Conservation (phyloP, 1,284 basidiomycete species). For the Hemileia vastatrix region DNA sequence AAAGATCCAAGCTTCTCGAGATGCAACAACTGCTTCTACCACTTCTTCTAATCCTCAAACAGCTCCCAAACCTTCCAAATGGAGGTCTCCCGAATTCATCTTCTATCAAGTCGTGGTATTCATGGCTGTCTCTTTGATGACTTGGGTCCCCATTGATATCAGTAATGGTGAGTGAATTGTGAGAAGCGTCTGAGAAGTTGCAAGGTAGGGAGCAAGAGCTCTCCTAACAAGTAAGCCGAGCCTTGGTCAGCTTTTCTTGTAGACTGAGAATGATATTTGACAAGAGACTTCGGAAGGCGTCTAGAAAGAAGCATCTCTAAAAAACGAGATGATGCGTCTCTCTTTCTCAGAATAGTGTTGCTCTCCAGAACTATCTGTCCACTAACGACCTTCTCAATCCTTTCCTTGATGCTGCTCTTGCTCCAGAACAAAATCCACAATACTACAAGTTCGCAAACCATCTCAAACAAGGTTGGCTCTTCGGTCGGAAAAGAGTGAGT, state of each 20-base stretch:
- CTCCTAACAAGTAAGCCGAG: not conserved
- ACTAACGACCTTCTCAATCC: too few relatives aligned
- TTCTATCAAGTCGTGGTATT: constrained; percentile 61
- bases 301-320: not conserved
- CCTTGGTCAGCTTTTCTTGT: constrained; percentile 8
- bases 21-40: too few relatives aligned
- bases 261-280: constrained; percentile 2
- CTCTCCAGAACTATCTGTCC: too few relatives aligned
- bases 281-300: not conserved
- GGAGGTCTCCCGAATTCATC: constrained; percentile 73
- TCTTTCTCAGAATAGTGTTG: not conserved
- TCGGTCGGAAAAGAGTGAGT: constrained; percentile 47
- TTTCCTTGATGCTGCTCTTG: constrained; percentile 10
- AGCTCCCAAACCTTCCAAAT: constrained; percentile 49
- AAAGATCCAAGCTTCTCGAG: too few relatives aligned
- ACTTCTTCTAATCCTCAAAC: too few relatives aligned
- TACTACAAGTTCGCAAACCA: constrained; percentile 55
- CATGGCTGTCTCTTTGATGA: constrained; percentile 64
- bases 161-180: constrained; percentile 67
- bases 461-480: constrained; percentile 54
- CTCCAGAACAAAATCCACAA: constrained; percentile 61
- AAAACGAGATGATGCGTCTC: not conserved
- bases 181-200: too few relatives aligned
- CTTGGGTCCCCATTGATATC: constrained; percentile 65
- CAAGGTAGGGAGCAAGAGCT: too few relatives aligned